Base-by-base conservation (phyloP, 106 monocot species). In the Dioscorea dumetorum region DNA sequence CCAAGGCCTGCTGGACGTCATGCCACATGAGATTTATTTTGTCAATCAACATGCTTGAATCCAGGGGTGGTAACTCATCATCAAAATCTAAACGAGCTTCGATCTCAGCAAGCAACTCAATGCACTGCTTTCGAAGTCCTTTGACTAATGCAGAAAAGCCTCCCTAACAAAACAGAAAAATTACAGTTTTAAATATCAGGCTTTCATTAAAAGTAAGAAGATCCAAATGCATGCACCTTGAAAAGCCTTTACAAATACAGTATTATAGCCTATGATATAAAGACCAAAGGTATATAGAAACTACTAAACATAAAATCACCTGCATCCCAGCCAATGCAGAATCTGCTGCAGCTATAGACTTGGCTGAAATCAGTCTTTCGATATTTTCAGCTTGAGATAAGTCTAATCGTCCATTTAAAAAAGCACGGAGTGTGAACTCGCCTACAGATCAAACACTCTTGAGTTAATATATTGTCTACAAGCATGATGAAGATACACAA, bases 21-120 rank as follows among this genome's bases (percentile, higher is more conserved):
- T 74, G 71, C 67, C 65, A 80, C 97, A 97, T 97, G 12, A 8
- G 53, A 74, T 79, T 69, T 70, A 97, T 84, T 67, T 67, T 82
- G 70, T 68, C 52, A 9, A 82, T 76, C 63, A 97, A 67, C 31
- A 66, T 73, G 61, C 34, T 67, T 23, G 60, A 21, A 49, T 90
- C 77, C 12, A 97, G 67, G 18, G 84, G 82, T 33, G 97, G 91
- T 76, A 92, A 81, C 67, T 97, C 92, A 87, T 97, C 97, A 70
- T 97, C 91, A 81, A 92, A 97, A 82, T 97, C 91, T 63, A 97
- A 73, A 52, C 97, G 97, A 71, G 92, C 89, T 75, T 97, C 97
- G 50, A 89, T 92, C 72, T 97, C 97, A 56, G 87, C 68, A 66
- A 97, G 87, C 72, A 97, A 66, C 65, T 97, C 91, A 41, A 92